phyloP scores from a whole-genome alignment of 2,329 filamentous ascomycete species.

The Fonsecaea nubica region DNA sequence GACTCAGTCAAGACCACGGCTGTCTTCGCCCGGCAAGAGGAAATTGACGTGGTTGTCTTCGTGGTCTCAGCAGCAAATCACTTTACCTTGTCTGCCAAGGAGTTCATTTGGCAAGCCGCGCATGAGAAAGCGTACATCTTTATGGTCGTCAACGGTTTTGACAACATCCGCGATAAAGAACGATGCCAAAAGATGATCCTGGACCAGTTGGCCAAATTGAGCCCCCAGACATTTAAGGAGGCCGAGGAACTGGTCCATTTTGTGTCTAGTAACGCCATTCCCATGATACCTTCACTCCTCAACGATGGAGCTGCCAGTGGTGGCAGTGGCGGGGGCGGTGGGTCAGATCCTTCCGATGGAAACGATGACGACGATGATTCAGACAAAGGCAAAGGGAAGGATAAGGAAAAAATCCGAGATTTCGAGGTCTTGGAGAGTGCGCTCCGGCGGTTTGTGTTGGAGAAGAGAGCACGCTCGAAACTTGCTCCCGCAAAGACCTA shows the following conservation, averaged over 20 bases:
- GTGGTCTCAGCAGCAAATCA: slow-evolving; percentile 98
- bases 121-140: slow-evolving; percentile 98
- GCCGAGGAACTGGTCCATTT: slow-evolving; percentile 93
- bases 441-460: slow-evolving; percentile 87
- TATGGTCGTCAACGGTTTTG: slow-evolving; percentile 97
- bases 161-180: slow-evolving; percentile 89
- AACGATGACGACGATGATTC: slow-evolving; percentile 63
- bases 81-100: slow-evolving; percentile 95
- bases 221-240: slow-evolving; percentile 91
- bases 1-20: slow-evolving; percentile 97
- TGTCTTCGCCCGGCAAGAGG: slow-evolving; percentile 94
- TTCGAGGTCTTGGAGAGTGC: slow-evolving; percentile 91
- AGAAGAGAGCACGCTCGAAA: slow-evolving; percentile 94
- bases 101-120: slow-evolving; percentile 95
- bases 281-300: slow-evolving; percentile 67
- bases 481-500: slow-evolving; percentile 95
- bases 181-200: slow-evolving; percentile 91
- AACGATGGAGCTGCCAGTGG: slow-evolving; percentile 60
- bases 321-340: slow-evolving; percentile 64
- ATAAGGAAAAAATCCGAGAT: slow-evolving; percentile 86
- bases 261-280: slow-evolving; percentile 94
- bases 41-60: slow-evolving; percentile 98
- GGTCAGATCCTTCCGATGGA: slow-evolving; percentile 44
- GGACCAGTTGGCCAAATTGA: slow-evolving; percentile 86
- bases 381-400: slow-evolving; percentile 81